Percentiles rank a stretch among this genome's conserved stretches.
These are phyloP conservation scores for Pinguiococcus pyrenoidosus DNA, from an alignment of 108 stramenopile genomes.

Conservation along the genomic window DNA sequence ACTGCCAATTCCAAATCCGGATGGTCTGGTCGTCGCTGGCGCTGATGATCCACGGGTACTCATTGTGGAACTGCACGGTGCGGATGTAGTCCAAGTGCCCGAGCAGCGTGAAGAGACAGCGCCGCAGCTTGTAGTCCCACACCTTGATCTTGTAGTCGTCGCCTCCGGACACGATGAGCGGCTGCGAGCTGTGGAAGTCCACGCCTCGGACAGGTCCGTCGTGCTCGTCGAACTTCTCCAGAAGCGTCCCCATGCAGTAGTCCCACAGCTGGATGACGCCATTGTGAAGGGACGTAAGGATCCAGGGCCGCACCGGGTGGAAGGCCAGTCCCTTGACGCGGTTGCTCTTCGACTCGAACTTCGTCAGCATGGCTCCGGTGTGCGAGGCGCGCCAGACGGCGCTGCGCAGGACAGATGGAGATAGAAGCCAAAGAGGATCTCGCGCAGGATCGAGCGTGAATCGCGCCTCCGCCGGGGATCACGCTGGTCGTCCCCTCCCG, in stretches of 20 bases:
- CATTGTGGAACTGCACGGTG: constrained; percentile 94
- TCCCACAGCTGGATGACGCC: constrained; percentile 96
- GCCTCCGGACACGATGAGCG: constrained; percentile 89
- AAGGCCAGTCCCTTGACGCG: constrained; percentile 97
- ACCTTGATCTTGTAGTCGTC: constrained; percentile 99
- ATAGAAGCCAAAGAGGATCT: too few relatives aligned
- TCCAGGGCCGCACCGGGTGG: constrained; percentile 97
- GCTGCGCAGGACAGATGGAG: too few relatives aligned
- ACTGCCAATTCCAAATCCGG: constrained; percentile 96
- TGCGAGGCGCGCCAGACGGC: too few relatives aligned
- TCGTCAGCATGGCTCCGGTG: too few relatives aligned
- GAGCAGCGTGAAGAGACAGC: constrained; percentile 91
- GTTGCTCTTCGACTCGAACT: constrained; percentile 93
- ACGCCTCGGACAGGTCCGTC: constrained; percentile 98
- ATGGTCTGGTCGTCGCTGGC: constrained; percentile 93
- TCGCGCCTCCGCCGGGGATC: too few relatives aligned
- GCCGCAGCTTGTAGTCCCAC: constrained; percentile 95
- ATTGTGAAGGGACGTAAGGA: constrained; percentile 94
- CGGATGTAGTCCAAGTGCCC: constrained; percentile 99
- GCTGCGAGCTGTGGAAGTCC: constrained; percentile 88
- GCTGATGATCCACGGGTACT: constrained; percentile 88
- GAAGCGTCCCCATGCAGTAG: constrained; percentile 94
- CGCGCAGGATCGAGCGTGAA: too few relatives aligned
- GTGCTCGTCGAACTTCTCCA: constrained; percentile 97
- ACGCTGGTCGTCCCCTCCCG: too few relatives aligned